A percentile compares a stretch with the other conserved stretches of the same genome.
These are phyloP conservation scores for Alternaria triticimaculans DNA, from an alignment of 2,329 filamentous ascomycete genomes.

Conservation along the genomic window DNA sequence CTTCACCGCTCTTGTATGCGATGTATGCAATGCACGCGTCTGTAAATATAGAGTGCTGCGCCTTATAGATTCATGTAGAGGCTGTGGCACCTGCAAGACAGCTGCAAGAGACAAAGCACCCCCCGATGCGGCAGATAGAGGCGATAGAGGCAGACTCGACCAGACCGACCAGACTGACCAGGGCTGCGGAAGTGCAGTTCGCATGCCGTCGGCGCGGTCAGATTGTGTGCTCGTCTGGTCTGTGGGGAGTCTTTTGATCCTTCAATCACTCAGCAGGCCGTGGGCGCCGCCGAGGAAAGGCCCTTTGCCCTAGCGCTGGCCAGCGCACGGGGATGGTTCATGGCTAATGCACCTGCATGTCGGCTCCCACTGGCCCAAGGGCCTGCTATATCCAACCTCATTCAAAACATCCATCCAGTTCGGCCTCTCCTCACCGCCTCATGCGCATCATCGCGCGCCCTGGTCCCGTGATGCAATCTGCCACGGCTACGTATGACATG, in stretches of 20 bases:
- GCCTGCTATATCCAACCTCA: conserved; percentile 36
- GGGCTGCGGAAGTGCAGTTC: conserved; percentile 30
- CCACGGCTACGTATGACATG: conserved; percentile 25
- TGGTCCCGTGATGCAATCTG: conserved; percentile 34
- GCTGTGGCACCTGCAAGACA: conserved; percentile 30
- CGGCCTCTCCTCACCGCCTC: conserved; percentile 45
- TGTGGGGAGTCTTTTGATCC: conserved; percentile 27
- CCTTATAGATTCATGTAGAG: conserved; percentile 29
- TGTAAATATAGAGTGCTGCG: conserved; percentile 39
- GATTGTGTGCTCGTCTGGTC: conserved; percentile 14
- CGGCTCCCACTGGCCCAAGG: conserved; percentile 40
- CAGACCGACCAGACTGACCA: conserved; percentile 28
- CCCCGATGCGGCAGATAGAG: conserved; percentile 22
- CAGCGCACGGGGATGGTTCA: conserved; percentile 46
- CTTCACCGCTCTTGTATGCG: conserved; percentile 43
- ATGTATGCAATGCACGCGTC: conserved; percentile 24
- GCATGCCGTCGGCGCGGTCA: conserved; percentile 39
- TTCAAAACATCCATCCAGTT: conserved; percentile 25
- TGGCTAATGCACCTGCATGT: conserved; percentile 43
- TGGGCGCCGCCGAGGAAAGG: conserved; percentile 23
- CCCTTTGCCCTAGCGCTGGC: conserved; percentile 35
- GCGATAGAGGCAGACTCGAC: no score
- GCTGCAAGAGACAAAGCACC: conserved; percentile 6
- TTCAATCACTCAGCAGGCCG: conserved; percentile 22
- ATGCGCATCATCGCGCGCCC: conserved; percentile 41